phyloP scores from a whole-genome alignment of 441 rosid genomes.

The Erodium chrysanthum region DNA sequence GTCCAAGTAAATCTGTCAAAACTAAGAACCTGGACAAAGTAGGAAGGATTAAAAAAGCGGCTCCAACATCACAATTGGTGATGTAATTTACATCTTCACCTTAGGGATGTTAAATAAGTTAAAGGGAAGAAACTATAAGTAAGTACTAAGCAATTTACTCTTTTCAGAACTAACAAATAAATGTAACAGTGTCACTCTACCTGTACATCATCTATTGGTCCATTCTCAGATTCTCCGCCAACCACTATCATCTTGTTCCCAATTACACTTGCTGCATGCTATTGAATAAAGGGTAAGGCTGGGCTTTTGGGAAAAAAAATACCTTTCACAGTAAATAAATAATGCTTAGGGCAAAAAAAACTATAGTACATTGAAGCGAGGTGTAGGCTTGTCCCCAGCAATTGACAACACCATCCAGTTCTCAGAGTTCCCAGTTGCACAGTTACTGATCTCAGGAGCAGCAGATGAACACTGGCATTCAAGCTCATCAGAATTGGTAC shows the following conservation, averaged over 20 bases:
- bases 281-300: constrained; percentile 19
- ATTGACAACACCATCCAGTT: constrained; percentile 74
- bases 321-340: constrained; percentile 3
- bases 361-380: constrained; percentile 64
- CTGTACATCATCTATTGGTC: constrained; percentile 90
- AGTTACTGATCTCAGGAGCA: constrained; percentile 32
- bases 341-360: not conserved
- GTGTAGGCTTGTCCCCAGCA: constrained; percentile 67
- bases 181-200: constrained; percentile 27
- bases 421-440: constrained; percentile 46
- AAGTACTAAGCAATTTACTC: not conserved
- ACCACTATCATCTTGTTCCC: constrained; percentile 94
- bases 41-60: constrained; percentile 11
- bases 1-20: constrained; percentile 79
- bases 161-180: not conserved
- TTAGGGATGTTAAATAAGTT: not conserved
- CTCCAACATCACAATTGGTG: constrained; percentile 10
- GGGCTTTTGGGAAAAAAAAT: constrained; percentile 10
- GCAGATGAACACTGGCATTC: constrained; percentile 41
- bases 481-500: constrained; percentile 40
- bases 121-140: not conserved
- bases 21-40: constrained; percentile 57
- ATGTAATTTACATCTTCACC: not conserved
- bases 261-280: constrained; percentile 87
- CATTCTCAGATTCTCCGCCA: constrained; percentile 85